Conservation (phyloP, 768 basidiomycete genomes). For the Gautieria morchelliformis region DNA sequence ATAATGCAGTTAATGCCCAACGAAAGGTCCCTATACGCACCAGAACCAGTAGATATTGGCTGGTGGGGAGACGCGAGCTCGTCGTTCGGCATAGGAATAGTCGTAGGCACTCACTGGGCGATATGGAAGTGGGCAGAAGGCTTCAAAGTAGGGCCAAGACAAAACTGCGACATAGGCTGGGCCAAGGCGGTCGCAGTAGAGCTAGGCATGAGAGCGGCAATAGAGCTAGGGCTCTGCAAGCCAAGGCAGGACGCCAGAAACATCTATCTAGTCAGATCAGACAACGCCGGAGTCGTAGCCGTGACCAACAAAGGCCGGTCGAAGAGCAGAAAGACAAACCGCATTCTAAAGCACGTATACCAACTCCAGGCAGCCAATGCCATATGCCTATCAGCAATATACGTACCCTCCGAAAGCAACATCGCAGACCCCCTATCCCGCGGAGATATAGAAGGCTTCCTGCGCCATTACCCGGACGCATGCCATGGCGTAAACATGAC, state of each 20-base stretch:
- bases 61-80: slow-evolving; percentile 30
- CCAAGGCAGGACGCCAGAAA: too few relatives aligned
- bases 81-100: slow-evolving; percentile 26
- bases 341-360: slow-evolving; percentile 20
- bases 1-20: slow-evolving; percentile 15
- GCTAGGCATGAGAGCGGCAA: too few relatives aligned
- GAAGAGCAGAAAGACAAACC: slow-evolving; percentile 19
- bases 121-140: too few relatives aligned
- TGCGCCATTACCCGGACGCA: slow-evolving; percentile 12
- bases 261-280: too few relatives aligned
- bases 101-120: slow-evolving; percentile 18
- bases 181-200: too few relatives aligned
- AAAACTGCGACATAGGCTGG: slow-evolving; percentile 27
- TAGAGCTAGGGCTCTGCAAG: slow-evolving; percentile 25
- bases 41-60: slow-evolving; percentile 16
- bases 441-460: slow-evolving; percentile 18
- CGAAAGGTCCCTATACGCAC: slow-evolving; percentile 10
- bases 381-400: slow-evolving; percentile 10
- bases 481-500: slow-evolving; percentile 1
- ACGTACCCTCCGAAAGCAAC: slow-evolving; percentile 20
- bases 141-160: slow-evolving; percentile 20
- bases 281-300: too few relatives aligned
- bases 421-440: slow-evolving; percentile 24
- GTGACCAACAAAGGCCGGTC: slow-evolving; percentile 22
- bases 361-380: slow-evolving; percentile 7